These are phyloP conservation scores for Irpex sp. DNA, from an alignment of 1,284 basidiomycete species.

Conservation along the genomic window DNA sequence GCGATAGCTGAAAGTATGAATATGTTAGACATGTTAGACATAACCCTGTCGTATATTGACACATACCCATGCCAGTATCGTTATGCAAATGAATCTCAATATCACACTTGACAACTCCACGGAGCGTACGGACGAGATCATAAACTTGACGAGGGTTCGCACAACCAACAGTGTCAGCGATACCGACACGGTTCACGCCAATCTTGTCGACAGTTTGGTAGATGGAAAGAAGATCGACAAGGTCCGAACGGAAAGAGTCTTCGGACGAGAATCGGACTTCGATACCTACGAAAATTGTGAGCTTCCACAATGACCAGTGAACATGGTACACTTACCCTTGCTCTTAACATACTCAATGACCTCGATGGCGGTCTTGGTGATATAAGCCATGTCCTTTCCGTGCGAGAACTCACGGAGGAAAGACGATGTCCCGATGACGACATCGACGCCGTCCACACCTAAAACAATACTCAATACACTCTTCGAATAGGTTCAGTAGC, in stretches of 20 bases:
- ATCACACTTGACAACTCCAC: slow-evolving; percentile 94
- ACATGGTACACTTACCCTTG: slow-evolving; percentile 55
- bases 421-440: slow-evolving; percentile 98
- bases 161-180: slow-evolving; percentile 98
- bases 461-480: not conserved
- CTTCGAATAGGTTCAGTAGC: not conserved
- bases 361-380: slow-evolving; percentile 98
- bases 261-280: slow-evolving; percentile 99
- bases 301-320: not conserved
- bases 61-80: slow-evolving; percentile 87
- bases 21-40: slow-evolving; percentile 4
- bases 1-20: slow-evolving; percentile 72
- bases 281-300: slow-evolving; percentile 48
- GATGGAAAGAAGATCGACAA: slow-evolving; percentile 97
- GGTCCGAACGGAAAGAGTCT: slow-evolving; percentile 99
- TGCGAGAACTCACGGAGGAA: slow-evolving; percentile 99
- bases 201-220: slow-evolving; percentile 99
- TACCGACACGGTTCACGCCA: slow-evolving; percentile 98
- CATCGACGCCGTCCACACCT: slow-evolving; percentile 86
- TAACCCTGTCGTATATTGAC: not conserved
- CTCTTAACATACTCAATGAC: slow-evolving; percentile 99
- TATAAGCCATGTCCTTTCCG: slow-evolving; percentile 99
- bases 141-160: slow-evolving; percentile 99
- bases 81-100: slow-evolving; percentile 99
- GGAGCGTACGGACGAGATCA: slow-evolving; percentile 93